A percentile compares a stretch with the other conserved stretches of the same genome.
phyloP scores from a whole-genome alignment of 768 basidiomycete genomes.

The Phylloporus rhodoxanthus region DNA sequence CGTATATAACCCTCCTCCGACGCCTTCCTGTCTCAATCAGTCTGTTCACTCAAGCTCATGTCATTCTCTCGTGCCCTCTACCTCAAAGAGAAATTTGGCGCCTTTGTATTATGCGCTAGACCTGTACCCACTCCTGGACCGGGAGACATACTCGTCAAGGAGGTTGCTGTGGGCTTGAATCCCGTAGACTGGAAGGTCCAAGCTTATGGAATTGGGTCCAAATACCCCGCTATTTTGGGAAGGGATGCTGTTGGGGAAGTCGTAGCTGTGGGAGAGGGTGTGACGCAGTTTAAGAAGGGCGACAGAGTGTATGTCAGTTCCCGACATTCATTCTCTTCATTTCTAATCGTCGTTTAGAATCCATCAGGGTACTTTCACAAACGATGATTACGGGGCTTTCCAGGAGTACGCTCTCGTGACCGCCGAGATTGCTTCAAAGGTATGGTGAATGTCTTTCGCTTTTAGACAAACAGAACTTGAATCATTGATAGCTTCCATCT shows the following conservation, averaged over 20 bases:
- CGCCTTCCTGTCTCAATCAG: not conserved
- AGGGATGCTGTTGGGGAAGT: constrained; percentile 37
- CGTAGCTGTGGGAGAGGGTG: constrained; percentile 36
- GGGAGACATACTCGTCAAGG: constrained; percentile 41
- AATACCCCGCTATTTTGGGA: constrained; percentile 36
- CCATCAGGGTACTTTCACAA: constrained; percentile 4
- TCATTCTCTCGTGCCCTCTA: constrained; percentile 13
- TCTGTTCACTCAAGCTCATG: not conserved
- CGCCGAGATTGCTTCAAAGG: constrained; percentile 19
- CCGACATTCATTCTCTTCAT: not conserved
- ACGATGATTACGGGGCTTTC: constrained; percentile 13
- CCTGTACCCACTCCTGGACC: constrained; percentile 29
- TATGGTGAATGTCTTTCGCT: not conserved
- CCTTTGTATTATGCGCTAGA: constrained; percentile 10
- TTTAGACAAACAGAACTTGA: constrained; percentile 8
- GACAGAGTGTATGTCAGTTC: constrained; percentile 17
- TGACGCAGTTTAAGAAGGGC: constrained; percentile 34
- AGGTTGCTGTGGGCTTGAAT: constrained; percentile 38
- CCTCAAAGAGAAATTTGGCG: constrained; percentile 17
- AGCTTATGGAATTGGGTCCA: not conserved
- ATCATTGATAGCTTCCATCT: constrained; percentile 31
- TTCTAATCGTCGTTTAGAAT: constrained; percentile 13
- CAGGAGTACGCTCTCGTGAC: constrained; percentile 25
- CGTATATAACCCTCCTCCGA: not conserved
- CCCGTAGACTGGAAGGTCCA: constrained; percentile 38